A percentile compares a stretch with the other conserved stretches of the same genome.
phyloP scores from a whole-genome alignment of 208 protist species.

The Kentomonas sorsogonicus region DNA sequence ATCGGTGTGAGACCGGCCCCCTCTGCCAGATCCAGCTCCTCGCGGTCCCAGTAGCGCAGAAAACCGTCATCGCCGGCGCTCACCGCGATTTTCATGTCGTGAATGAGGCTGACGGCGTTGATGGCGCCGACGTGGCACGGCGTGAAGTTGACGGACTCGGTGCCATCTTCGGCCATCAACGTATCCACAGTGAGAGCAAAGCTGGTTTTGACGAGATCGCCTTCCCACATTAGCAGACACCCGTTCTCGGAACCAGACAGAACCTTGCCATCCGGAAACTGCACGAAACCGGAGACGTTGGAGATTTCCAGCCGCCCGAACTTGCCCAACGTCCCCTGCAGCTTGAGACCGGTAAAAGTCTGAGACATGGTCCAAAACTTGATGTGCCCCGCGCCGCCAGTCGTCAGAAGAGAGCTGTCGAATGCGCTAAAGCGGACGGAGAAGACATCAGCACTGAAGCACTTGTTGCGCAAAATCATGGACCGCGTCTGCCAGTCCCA shows the following conservation, averaged over 20 bases:
- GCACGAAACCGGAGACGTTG: conserved; percentile 90
- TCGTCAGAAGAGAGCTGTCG: conserved; percentile 90
- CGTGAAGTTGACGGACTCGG: no score
- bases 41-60: conserved; percentile 92
- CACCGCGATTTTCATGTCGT: conserved; percentile 69
- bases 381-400: conserved; percentile 94
- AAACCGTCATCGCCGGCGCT: conserved; percentile 95
- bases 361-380: conserved; percentile 98
- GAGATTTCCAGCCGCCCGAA: conserved; percentile 97
- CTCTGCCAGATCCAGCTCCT: conserved; percentile 89
- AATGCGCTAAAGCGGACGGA: conserved; percentile 91
- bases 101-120: conserved; percentile 80
- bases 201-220: conserved; percentile 92
- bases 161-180: no score
- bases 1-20: conserved; percentile 68
- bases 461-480: conserved; percentile 94
- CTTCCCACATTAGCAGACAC: conserved; percentile 96
- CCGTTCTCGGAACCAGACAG: conserved; percentile 93
- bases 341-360: conserved; percentile 98
- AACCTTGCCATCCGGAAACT: conserved; percentile 94
- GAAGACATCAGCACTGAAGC: conserved; percentile 94
- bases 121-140: conserved; percentile 87
- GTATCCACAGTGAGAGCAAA: conserved; percentile 58
- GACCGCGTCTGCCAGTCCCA: conserved; percentile 92
- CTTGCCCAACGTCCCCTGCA: conserved; percentile 96